phyloP scores from a whole-genome alignment of 495 filamentous ascomycete species.

The Haplographium delicatum region DNA sequence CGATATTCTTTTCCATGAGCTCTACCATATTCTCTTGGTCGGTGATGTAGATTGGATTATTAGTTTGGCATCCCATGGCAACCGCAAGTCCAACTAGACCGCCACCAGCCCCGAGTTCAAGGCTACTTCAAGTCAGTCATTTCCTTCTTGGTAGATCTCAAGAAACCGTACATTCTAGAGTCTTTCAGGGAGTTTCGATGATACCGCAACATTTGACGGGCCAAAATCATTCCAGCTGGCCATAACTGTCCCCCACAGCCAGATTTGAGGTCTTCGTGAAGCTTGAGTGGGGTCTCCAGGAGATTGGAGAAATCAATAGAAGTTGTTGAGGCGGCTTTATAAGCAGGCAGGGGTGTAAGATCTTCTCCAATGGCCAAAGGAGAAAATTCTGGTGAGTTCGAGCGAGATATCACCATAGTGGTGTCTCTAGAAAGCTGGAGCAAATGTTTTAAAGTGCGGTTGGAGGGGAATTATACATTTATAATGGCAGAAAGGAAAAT shows the following conservation, averaged over 20 bases:
- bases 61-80: conserved; percentile 50
- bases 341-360: conserved; percentile 58
- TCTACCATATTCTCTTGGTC: conserved; percentile 80
- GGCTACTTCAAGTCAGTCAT: conserved; percentile 43
- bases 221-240: conserved; percentile 87
- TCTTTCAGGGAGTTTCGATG: conserved; percentile 53
- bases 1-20: conserved; percentile 80
- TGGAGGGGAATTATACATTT: background rate
- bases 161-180: conserved; percentile 66
- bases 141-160: too few species aligned
- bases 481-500: background rate
- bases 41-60: conserved; percentile 62
- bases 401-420: conserved; percentile 21
- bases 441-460: background rate
- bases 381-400: conserved; percentile 34
- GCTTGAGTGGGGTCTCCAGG: conserved; percentile 57
- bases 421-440: background rate
- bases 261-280: conserved; percentile 77
- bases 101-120: conserved; percentile 90
- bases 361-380: conserved; percentile 56
- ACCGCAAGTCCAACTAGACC: conserved; percentile 77
- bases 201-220: conserved; percentile 73
- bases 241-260: conserved; percentile 92
- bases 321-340: conserved; percentile 59
- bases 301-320: conserved; percentile 69